A percentile compares a stretch with the other conserved stretches of the same genome.
Conservation (phyloP, 176 grass and related monocot genomes). For the Oryza meridionalis region DNA sequence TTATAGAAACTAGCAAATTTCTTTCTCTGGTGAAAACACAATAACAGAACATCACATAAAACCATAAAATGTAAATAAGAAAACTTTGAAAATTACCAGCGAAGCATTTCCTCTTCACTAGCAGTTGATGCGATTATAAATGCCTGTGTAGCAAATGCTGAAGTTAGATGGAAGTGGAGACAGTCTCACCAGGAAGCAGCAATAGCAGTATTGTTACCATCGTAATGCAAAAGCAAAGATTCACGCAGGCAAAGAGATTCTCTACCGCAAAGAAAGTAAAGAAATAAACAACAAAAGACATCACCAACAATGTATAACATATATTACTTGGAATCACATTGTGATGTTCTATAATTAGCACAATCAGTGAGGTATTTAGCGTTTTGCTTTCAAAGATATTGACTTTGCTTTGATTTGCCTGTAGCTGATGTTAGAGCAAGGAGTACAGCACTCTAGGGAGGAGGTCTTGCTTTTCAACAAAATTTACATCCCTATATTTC, state of each 20-base stretch:
- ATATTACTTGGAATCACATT: too few species aligned
- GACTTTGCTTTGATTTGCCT: not conserved
- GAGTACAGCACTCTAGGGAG: not conserved
- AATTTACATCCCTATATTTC: not conserved
- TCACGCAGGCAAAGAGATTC: not conserved
- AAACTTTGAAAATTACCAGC: constrained; percentile 61
- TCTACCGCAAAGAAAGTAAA: not conserved
- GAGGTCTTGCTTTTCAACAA: not conserved
- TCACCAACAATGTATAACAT: not conserved
- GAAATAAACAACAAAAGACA: not conserved
- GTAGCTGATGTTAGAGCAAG: not conserved
- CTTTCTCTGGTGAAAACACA: not conserved
- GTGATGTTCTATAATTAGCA: too few species aligned
- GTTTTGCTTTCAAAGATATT: too few species aligned
- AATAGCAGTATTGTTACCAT: not conserved
- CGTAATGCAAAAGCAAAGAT: constrained; percentile 7
- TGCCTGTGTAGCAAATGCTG: constrained; percentile 57
- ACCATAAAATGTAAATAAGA: constrained; percentile 12
- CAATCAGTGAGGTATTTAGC: too few species aligned
- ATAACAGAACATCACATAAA: not conserved
- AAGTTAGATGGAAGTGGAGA: constrained; percentile 28
- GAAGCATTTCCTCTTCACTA: constrained; percentile 95
- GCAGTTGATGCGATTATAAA: constrained; percentile 99
- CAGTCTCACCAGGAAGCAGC: not conserved
- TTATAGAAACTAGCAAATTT: constrained; percentile 11